These are phyloP conservation scores for Cyathus striatus DNA, from an alignment of 768 basidiomycete species.

Conservation along the genomic window DNA sequence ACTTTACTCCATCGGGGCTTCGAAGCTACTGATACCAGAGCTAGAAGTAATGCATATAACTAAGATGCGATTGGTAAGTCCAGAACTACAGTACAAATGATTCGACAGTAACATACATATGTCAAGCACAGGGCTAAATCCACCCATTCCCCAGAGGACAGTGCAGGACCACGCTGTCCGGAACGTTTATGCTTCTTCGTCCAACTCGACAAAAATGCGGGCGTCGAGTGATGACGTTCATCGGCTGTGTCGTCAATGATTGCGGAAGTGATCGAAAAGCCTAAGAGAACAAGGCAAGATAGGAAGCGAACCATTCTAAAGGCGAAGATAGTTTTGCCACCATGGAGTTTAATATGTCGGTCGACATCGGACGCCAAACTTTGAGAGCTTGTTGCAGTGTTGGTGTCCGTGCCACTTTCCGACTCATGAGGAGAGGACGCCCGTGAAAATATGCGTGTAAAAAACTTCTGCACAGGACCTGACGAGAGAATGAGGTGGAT, in stretches of 20 bases:
- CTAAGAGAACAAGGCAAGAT: constrained; percentile 41
- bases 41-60: constrained; percentile 41
- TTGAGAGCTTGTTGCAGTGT: neutral
- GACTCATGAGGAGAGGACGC: constrained; percentile 19
- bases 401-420: constrained; percentile 17
- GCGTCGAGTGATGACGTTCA: too few relatives aligned
- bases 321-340: constrained; percentile 41
- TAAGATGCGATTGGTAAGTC: constrained; percentile 10
- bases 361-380: constrained; percentile 2
- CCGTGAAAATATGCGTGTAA: constrained; percentile 5
- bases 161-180: constrained; percentile 5
- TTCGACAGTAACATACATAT: constrained; percentile 16
- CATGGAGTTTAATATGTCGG: constrained; percentile 34
- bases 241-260: constrained; percentile 20
- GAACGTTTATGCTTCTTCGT: constrained; percentile 21
- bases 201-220: constrained; percentile 7
- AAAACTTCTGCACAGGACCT: constrained; percentile 12
- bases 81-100: neutral
- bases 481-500: constrained; percentile 5
- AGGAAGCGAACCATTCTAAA: constrained; percentile 42
- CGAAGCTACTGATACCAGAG: constrained; percentile 32
- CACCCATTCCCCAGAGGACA: constrained; percentile 20
- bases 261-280: constrained; percentile 40
- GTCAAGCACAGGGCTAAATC: constrained; percentile 24
- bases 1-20: constrained; percentile 30